Base-by-base conservation (phyloP, 176 grass and related monocot genomes). In the Bromus sterilis region DNA sequence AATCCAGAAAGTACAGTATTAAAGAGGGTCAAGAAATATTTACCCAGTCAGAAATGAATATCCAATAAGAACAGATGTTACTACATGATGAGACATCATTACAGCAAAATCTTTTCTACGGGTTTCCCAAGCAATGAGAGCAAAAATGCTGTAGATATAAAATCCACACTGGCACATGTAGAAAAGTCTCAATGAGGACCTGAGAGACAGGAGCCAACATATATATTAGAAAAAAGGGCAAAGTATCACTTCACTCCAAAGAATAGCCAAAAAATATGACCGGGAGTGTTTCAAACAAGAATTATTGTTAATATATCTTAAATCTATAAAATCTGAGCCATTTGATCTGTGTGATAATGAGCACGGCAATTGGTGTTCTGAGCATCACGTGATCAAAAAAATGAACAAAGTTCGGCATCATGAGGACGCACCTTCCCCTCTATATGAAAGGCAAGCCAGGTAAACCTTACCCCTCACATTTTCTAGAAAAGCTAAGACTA, bases 1-100 rank as follows among this genome's bases (percentile, higher is more conserved):
- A 86, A 66, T 39, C 14, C 44, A 83, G 14, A 69, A 83, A 83
- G 83, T 56, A 65, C 21, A 77, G 23, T 62, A 86, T 43, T 36
- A 63, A 40, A 75, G 46, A n/a, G 71, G 25, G 63, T 57, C 11
- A n/a, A 66, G 39, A 73, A 74, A 68, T 48, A 69, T 21, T 91
- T 92, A 98, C 96, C 96, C 88, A 5, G 89, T 96, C 49, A 99
- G 37, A 82, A 91, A 96, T 65, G 97, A 90, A 77, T 91, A 86
- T 80, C 93, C 93, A 3, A 99, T 99, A 81, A 99, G 80, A 87
- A 86, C 65, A 74, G 97, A 93, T 75, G 97, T 99, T 83, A 99
- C 70, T 58, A 99, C 75, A 90, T 99, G 97, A 90, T 99, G 97
- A 87, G 93, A 95, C 97, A 99, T 99, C 97, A 93, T 99, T 44